phyloP scores from a whole-genome alignment of 176 grass and related monocot species.

The Aegilops bicornis region DNA sequence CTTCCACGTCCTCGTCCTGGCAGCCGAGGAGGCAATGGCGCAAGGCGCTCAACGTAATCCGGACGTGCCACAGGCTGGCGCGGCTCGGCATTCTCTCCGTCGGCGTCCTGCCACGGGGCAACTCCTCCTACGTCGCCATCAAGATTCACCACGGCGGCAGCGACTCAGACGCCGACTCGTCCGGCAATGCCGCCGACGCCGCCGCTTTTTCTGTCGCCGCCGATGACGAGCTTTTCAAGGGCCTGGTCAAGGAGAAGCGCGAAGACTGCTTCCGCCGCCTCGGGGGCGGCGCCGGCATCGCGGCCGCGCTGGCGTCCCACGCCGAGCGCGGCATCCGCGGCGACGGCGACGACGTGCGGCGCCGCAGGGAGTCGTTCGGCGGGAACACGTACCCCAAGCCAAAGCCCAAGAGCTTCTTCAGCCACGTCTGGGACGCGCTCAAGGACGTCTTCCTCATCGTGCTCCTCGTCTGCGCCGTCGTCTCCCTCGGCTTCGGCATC shows the following conservation, averaged over 20 bases:
- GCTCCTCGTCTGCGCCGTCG: constrained; percentile 50
- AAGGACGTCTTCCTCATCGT: constrained; percentile 61
- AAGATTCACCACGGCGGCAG: background rate
- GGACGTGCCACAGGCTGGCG: constrained; percentile 30
- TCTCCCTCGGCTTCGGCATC: constrained; percentile 69
- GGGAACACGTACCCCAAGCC: constrained; percentile 58
- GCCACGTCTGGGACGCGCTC: constrained; percentile 55
- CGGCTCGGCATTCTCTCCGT: background rate
- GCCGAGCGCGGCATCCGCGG: constrained; percentile 40
- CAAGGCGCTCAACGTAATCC: constrained; percentile 40
- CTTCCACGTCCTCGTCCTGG: background rate
- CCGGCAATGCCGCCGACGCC: background rate
- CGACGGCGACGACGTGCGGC: constrained; percentile 22
- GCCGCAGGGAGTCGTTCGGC: constrained; percentile 48
- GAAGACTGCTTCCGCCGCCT: constrained; percentile 25
- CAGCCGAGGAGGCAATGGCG: constrained; percentile 35
- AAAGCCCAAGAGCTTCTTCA: constrained; percentile 57
- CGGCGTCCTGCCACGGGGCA: background rate
- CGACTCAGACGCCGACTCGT: background rate
- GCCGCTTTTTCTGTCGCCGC: background rate
- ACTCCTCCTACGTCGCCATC: constrained; percentile 24
- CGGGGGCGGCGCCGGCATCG: constrained; percentile 32
- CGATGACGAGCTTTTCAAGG: constrained; percentile 6
- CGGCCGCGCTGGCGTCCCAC: constrained; percentile 20
- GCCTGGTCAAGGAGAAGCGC: constrained; percentile 52